Evolutionary conservation across 2,329 filamentous ascomycete species (phyloP).

Genomic region (Ambrosiella cleistominuta): DNA sequence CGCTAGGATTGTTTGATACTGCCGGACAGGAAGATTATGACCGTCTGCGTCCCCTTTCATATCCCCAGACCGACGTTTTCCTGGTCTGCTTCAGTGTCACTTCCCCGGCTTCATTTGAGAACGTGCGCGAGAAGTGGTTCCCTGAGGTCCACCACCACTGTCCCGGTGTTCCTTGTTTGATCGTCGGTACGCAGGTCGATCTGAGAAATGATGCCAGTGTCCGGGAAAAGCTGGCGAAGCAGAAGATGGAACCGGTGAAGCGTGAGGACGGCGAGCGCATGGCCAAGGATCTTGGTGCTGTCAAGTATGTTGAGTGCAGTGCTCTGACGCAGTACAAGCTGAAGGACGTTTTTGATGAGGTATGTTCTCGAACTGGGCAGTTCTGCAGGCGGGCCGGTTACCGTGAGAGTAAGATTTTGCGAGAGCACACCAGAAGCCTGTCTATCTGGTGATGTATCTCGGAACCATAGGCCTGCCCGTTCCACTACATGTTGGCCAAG

Average conservation of each 20-base stretch:
- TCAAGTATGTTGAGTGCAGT: constrained; percentile 98
- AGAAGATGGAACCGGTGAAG: constrained; percentile 86
- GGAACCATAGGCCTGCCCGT: not conserved
- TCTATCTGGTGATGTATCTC: no score
- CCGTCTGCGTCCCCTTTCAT: constrained; percentile 84
- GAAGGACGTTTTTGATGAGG: constrained; percentile 98
- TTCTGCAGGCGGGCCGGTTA: not conserved
- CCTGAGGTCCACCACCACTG: constrained; percentile 98
- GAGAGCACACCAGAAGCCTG: not conserved
- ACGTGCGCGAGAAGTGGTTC: constrained; percentile 98
- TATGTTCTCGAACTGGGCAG: constrained; percentile 26
- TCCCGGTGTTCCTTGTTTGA: constrained; percentile 90
- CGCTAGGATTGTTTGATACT: constrained; percentile 91
- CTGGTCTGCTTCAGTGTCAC: constrained; percentile 98
- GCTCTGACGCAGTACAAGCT: constrained; percentile 95
- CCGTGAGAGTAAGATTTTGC: not conserved
- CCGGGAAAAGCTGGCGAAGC: constrained; percentile 78
- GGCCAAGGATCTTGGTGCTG: constrained; percentile 91
- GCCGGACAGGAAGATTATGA: constrained; percentile 99
- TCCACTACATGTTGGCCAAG: not conserved
- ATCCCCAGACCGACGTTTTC: constrained; percentile 97
- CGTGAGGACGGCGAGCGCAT: constrained; percentile 89
- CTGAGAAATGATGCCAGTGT: constrained; percentile 77
- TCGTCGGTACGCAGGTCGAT: constrained; percentile 96
- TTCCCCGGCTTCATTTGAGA: constrained; percentile 93